phyloP scores from a whole-genome alignment of 805 yeast species.

The Diddensiella santjacobensis region DNA sequence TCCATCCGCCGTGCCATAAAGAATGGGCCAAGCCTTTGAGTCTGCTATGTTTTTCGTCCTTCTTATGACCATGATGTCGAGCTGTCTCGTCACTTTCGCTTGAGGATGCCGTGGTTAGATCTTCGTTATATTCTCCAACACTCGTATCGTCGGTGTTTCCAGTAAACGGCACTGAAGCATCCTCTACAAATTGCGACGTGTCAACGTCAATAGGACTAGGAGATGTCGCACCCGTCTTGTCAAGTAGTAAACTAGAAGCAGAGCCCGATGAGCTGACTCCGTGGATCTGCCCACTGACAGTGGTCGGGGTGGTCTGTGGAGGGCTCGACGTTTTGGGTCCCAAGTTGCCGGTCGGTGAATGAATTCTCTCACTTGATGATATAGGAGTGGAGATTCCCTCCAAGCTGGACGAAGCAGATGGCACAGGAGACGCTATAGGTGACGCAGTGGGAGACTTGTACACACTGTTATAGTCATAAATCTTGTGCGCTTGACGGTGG shows the following conservation, averaged over 20 bases:
- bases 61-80: background rate
- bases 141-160: background rate
- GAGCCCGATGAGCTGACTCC: conserved; percentile 2
- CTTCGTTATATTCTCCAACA: background rate
- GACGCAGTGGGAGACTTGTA: conserved; percentile 24
- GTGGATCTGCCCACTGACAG: conserved; percentile 1
- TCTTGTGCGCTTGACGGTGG: conserved; percentile 22
- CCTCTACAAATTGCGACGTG: conserved; percentile 11
- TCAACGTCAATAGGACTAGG: conserved; percentile 6
- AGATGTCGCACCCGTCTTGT: background rate
- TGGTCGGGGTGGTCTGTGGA: conserved; percentile 11
- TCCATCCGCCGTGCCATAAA: conserved; percentile 11
- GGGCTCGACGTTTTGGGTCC: background rate
- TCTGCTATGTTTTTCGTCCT: conserved; percentile 3
- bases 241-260: conserved; percentile 10
- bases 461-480: conserved; percentile 29
- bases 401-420: conserved; percentile 2
- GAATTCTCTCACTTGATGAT: background rate
- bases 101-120: background rate
- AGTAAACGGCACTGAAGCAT: conserved; percentile 2
- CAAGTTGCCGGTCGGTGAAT: background rate
- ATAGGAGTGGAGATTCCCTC: background rate
- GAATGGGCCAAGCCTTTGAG: conserved; percentile 14
- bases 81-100: conserved; percentile 1
- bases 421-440: conserved; percentile 19